These are phyloP conservation scores for Trametes sp. DNA, from an alignment of 1,284 basidiomycete genomes.

Conservation along the genomic window DNA sequence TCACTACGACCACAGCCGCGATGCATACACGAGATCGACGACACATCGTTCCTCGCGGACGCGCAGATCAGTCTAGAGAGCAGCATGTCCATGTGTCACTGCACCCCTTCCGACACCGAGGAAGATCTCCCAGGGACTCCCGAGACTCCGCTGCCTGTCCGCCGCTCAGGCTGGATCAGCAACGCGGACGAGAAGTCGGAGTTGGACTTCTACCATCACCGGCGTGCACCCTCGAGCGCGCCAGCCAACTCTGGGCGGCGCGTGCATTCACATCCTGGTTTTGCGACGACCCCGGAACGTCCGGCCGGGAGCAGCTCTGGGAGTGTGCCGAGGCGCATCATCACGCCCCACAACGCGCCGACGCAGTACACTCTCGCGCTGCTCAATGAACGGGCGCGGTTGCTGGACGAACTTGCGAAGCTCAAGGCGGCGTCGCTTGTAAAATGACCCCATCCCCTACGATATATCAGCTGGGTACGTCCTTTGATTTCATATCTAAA, in stretches of 20 bases:
- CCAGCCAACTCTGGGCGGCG: constrained; percentile 15
- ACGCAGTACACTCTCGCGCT: constrained; percentile 55
- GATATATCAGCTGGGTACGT: background rate
- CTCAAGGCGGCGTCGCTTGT: constrained; percentile 33
- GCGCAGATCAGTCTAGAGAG: constrained; percentile 13
- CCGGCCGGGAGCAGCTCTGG: background rate
- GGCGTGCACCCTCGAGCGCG: constrained; percentile 27
- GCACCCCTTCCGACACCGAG: constrained; percentile 22
- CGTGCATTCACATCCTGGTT: constrained; percentile 19
- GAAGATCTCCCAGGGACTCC: constrained; percentile 23
- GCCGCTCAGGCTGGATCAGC: constrained; percentile 61
- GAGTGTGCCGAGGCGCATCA: constrained; percentile 26
- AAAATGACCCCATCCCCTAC: background rate
- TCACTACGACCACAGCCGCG: constrained; percentile 32
- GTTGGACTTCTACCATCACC: constrained; percentile 53
- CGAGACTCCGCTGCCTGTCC: constrained; percentile 44
- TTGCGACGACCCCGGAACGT: constrained; percentile 13
- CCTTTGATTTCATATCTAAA: too few relatives aligned
- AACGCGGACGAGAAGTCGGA: constrained; percentile 59
- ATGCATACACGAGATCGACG: constrained; percentile 62
- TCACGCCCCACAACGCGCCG: constrained; percentile 49
- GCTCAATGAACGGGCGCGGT: constrained; percentile 56
- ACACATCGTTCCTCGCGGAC: constrained; percentile 44
- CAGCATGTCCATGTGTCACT: constrained; percentile 19
- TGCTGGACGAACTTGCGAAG: constrained; percentile 55